Conservation (phyloP, 306 rosid genomes). For the Begonia fuchsioides region DNA sequence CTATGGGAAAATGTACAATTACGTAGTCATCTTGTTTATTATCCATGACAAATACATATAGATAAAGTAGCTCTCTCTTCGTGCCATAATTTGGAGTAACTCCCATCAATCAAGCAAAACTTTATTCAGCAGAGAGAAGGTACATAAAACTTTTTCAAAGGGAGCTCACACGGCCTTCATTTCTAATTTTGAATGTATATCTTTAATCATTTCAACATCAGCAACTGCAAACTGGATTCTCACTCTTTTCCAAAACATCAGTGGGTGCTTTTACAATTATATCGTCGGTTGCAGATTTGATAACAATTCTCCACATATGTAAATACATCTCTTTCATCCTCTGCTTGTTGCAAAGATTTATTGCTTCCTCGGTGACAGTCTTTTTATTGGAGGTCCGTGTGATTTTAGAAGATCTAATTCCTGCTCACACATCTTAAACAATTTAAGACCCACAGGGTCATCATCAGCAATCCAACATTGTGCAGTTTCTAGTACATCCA, state of each 20-base stretch:
- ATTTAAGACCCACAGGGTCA: constrained; percentile 24
- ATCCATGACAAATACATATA: no score
- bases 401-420: constrained; percentile 26
- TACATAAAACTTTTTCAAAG: no score
- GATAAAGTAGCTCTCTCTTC: no score
- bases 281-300: constrained; percentile 24
- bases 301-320: constrained; percentile 21
- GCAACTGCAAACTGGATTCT: constrained; percentile 24
- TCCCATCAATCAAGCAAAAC: no score
- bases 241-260: constrained; percentile 20
- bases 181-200: constrained; percentile 16
- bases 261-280: constrained; percentile 16
- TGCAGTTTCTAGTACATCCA: not conserved
- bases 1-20: no score
- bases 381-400: constrained; percentile 33
- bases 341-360: constrained; percentile 71
- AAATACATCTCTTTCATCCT: constrained; percentile 26
- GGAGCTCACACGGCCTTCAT: constrained; percentile 17
- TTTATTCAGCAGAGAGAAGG: no score
- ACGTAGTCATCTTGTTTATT: no score
- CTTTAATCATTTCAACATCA: constrained; percentile 17
- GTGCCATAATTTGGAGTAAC: no score
- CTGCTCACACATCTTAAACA: constrained; percentile 33
- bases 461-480: constrained; percentile 13
- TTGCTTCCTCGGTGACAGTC: constrained; percentile 65